Base-by-base conservation (phyloP, 2,329 filamentous ascomycete species). In the Xylogone sp. region DNA sequence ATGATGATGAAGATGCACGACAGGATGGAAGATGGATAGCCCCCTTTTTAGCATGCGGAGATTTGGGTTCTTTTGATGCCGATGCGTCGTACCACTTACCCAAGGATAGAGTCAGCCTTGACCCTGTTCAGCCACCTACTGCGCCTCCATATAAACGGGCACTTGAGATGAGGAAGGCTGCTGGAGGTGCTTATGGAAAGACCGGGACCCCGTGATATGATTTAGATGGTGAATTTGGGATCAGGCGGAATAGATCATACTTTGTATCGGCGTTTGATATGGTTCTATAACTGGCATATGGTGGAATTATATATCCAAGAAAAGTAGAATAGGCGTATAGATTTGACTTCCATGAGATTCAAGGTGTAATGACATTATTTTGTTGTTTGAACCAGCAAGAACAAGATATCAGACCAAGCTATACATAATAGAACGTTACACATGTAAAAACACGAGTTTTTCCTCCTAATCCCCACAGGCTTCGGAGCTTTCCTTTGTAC, bases 11-110 rank as follows among this genome's bases (percentile, higher is more conserved):
- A 18, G 78, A 68, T 61, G 75, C 67, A 59, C 49, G 56, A 77
- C 67, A 63, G 75, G 68, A 63, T 76, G 65, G 79, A 76, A 54
- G 58, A 65, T 97, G 93, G 91, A 93, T 97, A 60, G 91, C 92
- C 3, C 91, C 93, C 0, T 99, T 99, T 67, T 81, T 99, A 62
- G 92, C 94, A n/a, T 99, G 94, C 68, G 94, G 94, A 44, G 94
- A 99, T 70, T 77, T 99, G 49, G 95, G 91, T 21, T 86, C 90
- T 10, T 99, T 92, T 73, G 94, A 99, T 73, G 91, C 93, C 1
- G 94, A 99, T 75, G 93, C 94, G 3, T 94, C 92, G 3, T 97
- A 97, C 70, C 82, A 88, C 59, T 76, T 99, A 18, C 92, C 94
- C 0, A 87, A 92, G 54, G 88, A 91, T 58, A 83, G 95, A 65